Evolutionary conservation across 306 rosid species (phyloP), one percentile per base, ranked within the genome.

Genomic region (Acacia acuminata): DNA sequence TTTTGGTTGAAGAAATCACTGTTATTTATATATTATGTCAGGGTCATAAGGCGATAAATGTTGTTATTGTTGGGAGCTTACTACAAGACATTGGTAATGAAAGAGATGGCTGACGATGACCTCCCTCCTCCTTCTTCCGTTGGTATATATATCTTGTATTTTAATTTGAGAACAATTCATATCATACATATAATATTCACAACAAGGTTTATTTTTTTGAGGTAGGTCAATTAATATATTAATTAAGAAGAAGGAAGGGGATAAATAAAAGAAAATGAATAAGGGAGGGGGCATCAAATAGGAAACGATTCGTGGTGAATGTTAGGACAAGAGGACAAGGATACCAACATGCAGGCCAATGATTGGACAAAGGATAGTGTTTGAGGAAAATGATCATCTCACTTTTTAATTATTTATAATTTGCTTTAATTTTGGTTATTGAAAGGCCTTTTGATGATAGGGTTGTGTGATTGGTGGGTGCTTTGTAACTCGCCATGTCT

Each of bases 261-360:
- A 16, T 17, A 19, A 5, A 17, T 1, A 17, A 2, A 15, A 55
- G 10, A 4, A n/a, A 55, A 0, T 27, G 63, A n/a, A 56, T 17
- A 17, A 7, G 66, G 34, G 32, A 10, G 32, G 15, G 32, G 86
- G 88, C 48, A 87, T 84, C 90, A 34, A 76, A 34, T 32, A 53
- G 76, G 76, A 66, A 76, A 0, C 48, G 67, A 84, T 87, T 87
- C 90, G 61, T 74, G 25, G 68, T 34, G 17, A 84, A 79, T 79
- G 88, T 64, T 76, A 55, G 24, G 81, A 85, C 84, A 87, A 84
- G 76, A 84, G 65, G 82, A 87, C 90, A 87, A 82, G 82, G 65
- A 36, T 81, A 20, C 66, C 80, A 84, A 38, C 82, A 82, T 64
- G 73, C 75, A 51, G 76, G 77, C 85, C 83, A 87, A 87, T 87